Evolutionary conservation across 1,139 yeast genomes (phyloP).

Genomic region (Lodderomyces metapsilosis): DNA sequence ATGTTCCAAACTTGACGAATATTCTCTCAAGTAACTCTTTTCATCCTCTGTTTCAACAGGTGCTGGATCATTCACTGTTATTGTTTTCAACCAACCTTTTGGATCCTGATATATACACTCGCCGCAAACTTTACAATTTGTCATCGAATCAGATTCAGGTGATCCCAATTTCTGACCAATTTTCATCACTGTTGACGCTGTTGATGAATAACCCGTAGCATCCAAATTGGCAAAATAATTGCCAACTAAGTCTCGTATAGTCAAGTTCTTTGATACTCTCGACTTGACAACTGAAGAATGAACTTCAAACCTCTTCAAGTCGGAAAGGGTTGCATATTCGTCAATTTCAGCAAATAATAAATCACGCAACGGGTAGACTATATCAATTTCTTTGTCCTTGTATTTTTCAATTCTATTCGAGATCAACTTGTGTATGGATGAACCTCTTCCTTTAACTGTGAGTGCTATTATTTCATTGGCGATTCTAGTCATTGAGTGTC

Average conservation of each 20-base stretch:
- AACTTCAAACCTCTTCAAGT: constrained; percentile 21
- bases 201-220: constrained; percentile 76
- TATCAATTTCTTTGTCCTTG: constrained; percentile 32
- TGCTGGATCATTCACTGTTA: constrained; percentile 65
- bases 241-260: constrained; percentile 75
- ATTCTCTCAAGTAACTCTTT: constrained; percentile 28
- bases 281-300: constrained; percentile 25
- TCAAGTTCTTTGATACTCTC: constrained; percentile 59
- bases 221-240: constrained; percentile 76
- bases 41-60: constrained; percentile 53
- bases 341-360: constrained; percentile 64
- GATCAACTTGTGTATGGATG: constrained; percentile 53
- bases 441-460: constrained; percentile 90
- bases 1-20: constrained; percentile 5
- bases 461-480: constrained; percentile 78
- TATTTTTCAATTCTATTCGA: constrained; percentile 41
- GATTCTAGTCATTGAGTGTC: constrained; percentile 78
- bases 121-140: constrained; percentile 53
- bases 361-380: constrained; percentile 74
- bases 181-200: constrained; percentile 89
- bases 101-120: constrained; percentile 55
- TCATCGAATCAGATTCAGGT: constrained; percentile 31
- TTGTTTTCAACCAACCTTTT: constrained; percentile 65
- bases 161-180: constrained; percentile 78
- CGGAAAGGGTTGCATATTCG: constrained; percentile 46